Evolutionary conservation across 192 early-diverging fungal genomes (phyloP).

Genomic region (Backusella westeae): DNA sequence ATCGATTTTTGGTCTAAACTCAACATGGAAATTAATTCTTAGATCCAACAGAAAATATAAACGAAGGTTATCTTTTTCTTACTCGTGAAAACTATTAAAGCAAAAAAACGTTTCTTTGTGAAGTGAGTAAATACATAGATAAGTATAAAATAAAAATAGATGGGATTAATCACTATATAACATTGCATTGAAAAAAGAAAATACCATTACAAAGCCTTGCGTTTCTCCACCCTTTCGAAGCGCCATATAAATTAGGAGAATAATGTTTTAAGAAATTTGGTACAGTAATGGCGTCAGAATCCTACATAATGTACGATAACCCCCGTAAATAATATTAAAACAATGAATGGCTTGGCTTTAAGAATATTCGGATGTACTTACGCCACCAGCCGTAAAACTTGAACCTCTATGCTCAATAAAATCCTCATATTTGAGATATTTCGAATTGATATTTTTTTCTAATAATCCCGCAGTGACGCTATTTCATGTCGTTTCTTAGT

Average conservation of each 20-base stretch:
- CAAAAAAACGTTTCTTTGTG: constrained; percentile 3
- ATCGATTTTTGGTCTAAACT: not conserved
- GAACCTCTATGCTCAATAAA: constrained; percentile 41
- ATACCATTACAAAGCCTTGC: not conserved
- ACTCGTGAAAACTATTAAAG: constrained; percentile 1
- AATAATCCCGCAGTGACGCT: constrained; percentile 8
- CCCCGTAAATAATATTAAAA: not conserved
- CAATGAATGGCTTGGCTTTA: not conserved
- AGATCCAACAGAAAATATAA: not conserved
- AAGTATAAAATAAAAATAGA: not conserved
- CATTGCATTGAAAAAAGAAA: not conserved
- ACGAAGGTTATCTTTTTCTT: not conserved
- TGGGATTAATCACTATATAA: not conserved
- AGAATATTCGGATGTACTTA: not conserved
- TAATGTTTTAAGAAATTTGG: constrained; percentile 47
- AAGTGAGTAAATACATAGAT: not conserved
- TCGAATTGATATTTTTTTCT: not conserved
- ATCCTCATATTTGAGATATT: not conserved
- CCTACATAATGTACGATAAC: constrained; percentile 11
- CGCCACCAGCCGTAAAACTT: constrained; percentile 52
- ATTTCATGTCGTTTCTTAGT: not conserved
- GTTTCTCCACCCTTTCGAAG: constrained; percentile 32
- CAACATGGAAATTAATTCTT: not conserved
- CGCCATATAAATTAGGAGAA: constrained; percentile 39
- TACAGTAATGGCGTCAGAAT: constrained; percentile 35